phyloP scores from a whole-genome alignment of 208 protist genomes.

The Acanthamoeba triangularis region DNA sequence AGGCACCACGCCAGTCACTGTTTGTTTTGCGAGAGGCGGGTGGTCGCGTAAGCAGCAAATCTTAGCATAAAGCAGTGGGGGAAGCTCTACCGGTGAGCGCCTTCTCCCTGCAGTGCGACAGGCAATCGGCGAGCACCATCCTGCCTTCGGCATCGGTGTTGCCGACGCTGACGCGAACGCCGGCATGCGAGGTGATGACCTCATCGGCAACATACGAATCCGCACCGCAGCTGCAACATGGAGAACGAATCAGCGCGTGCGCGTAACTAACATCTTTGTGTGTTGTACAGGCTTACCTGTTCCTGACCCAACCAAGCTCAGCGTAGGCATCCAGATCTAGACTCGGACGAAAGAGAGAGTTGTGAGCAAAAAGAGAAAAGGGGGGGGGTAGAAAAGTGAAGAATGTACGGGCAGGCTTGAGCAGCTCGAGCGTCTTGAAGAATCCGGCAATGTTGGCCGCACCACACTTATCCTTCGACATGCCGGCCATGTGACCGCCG shows the following conservation, averaged over 20 bases:
- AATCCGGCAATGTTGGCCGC: slow-evolving; percentile 79
- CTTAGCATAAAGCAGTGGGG: not conserved
- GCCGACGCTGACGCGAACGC: slow-evolving; percentile 73
- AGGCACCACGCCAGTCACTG: not conserved
- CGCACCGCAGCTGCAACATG: slow-evolving; percentile 36
- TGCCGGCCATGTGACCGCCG: slow-evolving; percentile 78
- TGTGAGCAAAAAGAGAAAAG: not conserved
- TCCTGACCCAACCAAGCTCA: slow-evolving; percentile 77
- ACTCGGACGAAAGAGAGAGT: no score
- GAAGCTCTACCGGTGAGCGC: not conserved
- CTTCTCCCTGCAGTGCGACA: slow-evolving; percentile 63
- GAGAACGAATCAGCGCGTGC: not conserved
- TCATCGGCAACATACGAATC: slow-evolving; percentile 80
- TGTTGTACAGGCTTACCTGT: slow-evolving; percentile 32
- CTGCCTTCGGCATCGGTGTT: slow-evolving; percentile 83
- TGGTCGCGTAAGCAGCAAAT: not conserved
- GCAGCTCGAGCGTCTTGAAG: slow-evolving; percentile 65
- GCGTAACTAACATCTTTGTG: no score
- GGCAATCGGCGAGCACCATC: slow-evolving; percentile 79
- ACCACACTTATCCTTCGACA: slow-evolving; percentile 80
- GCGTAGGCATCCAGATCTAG: slow-evolving; percentile 49
- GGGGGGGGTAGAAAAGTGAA: not conserved
- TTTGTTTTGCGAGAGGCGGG: no score
- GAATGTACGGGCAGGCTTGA: slow-evolving; percentile 25
- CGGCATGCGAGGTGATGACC: slow-evolving; percentile 75